Base-by-base conservation (phyloP, 169 alveolate species). In the Ichthyophthirius multifiliis region DNA sequence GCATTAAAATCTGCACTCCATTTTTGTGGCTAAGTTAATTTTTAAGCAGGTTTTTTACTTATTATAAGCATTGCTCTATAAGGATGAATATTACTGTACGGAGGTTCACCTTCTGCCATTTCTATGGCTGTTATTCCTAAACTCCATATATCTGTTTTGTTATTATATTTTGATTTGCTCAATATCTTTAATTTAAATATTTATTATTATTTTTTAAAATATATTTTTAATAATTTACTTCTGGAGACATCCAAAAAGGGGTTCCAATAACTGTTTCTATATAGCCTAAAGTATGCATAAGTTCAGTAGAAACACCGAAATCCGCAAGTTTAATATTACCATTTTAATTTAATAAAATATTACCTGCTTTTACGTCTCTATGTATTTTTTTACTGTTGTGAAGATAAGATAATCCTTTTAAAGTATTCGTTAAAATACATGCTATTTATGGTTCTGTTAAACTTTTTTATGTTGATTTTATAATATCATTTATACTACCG, bases 181-280 rank as follows among this genome's bases (percentile, higher is more conserved):
- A 89, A 84, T 4, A 90, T 90, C 77, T 67, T n/a, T n/a, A n/a
- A n/a, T n/a, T n/a, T n/a, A n/a, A n/a, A n/a, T n/a, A n/a, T n/a
- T n/a, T 4, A 91, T 46, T 31, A 71, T 73, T 76, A 76, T 76
- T 9, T 79, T 82, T 55, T 45, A 45, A 6, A 82, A 80, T 77
- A 83, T 75, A 82, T 81, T 74, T 45, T 82, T 78, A 79, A 65
- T 76, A 73, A 74, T 48, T 79, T 80, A 44, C 81, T 76, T 81
- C 65, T 44, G 82, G 71, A 20, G 98, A 94, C 99, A 97, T 97
- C 98, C 99, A 97, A 83, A 89, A 94, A 12, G 99, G 98, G 4
- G 98, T 96, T 2, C 99, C 99, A 27, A 95, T 93, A 39, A 95
- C 82, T 23, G 97, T 90, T 20, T 81, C 86, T 43, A 34, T 67